Percentiles rank a stretch among this genome's conserved stretches.
These are phyloP conservation scores for Dorcoceras hygrometricum DNA, from an alignment of 257 asterid genomes.

Conservation along the genomic window DNA sequence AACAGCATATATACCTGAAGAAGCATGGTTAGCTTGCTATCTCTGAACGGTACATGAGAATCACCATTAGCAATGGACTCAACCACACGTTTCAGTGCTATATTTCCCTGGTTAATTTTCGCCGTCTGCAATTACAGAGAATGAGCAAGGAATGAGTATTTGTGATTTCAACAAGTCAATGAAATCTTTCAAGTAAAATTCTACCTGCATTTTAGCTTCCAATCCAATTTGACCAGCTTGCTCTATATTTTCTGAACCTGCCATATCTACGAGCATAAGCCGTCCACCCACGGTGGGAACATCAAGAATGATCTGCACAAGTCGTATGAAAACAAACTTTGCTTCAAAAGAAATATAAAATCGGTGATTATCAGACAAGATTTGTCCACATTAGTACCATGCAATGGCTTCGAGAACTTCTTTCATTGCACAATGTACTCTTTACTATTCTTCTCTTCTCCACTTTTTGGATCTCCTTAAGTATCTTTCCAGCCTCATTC, in stretches of 20 bases:
- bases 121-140: conserved; percentile 57
- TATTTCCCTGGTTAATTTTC: conserved; percentile 91
- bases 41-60: conserved; percentile 95
- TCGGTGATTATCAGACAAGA: neutral
- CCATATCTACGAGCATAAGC: conserved; percentile 98
- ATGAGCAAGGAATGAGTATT: neutral
- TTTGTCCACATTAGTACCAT: conserved; percentile 42
- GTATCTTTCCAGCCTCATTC: conserved; percentile 82
- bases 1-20: conserved; percentile 56
- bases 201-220: conserved; percentile 95
- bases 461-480: conserved; percentile 88
- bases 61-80: conserved; percentile 97
- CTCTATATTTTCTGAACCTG: conserved; percentile 95
- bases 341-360: neutral
- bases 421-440: conserved; percentile 86
- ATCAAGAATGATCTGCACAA: conserved; percentile 71
- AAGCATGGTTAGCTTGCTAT: conserved; percentile 98
- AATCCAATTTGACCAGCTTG: conserved; percentile 93
- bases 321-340: neutral
- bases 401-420: conserved; percentile 98
- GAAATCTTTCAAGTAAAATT: neutral
- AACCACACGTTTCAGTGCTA: conserved; percentile 83
- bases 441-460: conserved; percentile 90
- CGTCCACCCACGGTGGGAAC: conserved; percentile 98
- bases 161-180: neutral